Base-by-base conservation (phyloP, 2,329 filamentous ascomycete species). In the Tolypocladium amazonense region DNA sequence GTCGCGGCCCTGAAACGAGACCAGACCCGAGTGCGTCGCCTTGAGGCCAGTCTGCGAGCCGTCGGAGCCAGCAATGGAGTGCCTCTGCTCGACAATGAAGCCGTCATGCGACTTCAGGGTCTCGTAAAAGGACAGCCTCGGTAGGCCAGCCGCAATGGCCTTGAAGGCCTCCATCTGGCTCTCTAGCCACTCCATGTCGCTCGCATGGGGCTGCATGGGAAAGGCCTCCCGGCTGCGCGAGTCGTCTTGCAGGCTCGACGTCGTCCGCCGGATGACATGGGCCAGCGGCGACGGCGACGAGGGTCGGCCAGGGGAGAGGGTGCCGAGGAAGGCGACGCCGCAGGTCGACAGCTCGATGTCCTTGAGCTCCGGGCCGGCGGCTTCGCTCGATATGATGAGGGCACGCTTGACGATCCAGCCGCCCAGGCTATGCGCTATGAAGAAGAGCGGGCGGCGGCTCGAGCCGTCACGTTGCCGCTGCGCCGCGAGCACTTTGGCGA, bases 351-450 rank as follows among this genome's bases (percentile, higher is more conserved):
- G 56, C 58, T 68, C 66, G 12, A 69, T 57, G 39, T 66, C 64
- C 25, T 60, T 64, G 37, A 69, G 59, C 38, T 60, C 56, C 15
- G 62, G 52, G 52, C 63, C 62, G 25, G 61, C 60, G n/a, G 67
- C 65, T 60, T 69, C 67, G 56, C 63, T 66, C n/a, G 67, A 67
- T 37, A 67, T 66, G 58, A 69, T 65, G 30, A 69, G 64, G 9
- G 63, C 64, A n/a, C 65, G 64, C 62, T 69, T 68, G 60, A 70
- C 67, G 41, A 70, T 66, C 66, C 67, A 68, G 4, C 67, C 66
- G 20, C 67, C 67, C 23, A 69, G 60, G 47, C 66, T 66, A 43
- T 69, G 68, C 14, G 67, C 66, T 20, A 69, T 64, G 61, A 70
- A 68, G 61, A 67, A 67, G 12, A 69, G 62, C 1, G 67, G 67